Evolutionary conservation across 768 basidiomycete genomes (phyloP).

Genomic region (Thelephora ganbajun): DNA sequence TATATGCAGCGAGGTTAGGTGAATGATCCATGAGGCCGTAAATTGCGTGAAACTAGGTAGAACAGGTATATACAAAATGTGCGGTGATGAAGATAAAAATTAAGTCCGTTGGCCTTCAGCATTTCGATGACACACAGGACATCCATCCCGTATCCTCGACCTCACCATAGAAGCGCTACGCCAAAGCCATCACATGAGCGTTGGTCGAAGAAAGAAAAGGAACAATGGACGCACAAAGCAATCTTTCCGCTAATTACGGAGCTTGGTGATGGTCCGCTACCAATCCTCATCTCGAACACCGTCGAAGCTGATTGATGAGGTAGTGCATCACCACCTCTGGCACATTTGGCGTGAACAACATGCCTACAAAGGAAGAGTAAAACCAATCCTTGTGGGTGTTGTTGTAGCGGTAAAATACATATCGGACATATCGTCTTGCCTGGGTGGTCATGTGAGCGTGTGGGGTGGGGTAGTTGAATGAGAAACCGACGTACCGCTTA

Average conservation of each 20-base stretch:
- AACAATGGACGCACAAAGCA: constrained; percentile 48
- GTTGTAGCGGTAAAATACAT: constrained; percentile 46
- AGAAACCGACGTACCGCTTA: constrained; percentile 32
- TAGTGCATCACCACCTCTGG: constrained; percentile 49
- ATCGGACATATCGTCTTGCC: constrained; percentile 54
- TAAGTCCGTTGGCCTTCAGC: constrained; percentile 31
- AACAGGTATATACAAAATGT: no score
- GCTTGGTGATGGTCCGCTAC: constrained; percentile 17
- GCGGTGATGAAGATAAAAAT: not conserved
- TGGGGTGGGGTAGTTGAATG: not conserved
- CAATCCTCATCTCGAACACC: constrained; percentile 29
- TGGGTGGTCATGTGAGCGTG: constrained; percentile 14
- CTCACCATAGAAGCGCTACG: constrained; percentile 58
- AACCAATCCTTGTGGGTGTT: constrained; percentile 42
- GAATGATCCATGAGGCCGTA: no score
- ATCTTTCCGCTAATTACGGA: constrained; percentile 55
- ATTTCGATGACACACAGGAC: constrained; percentile 62
- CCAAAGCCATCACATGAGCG: constrained; percentile 5
- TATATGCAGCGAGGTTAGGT: no score
- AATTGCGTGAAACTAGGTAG: no score
- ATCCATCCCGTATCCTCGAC: constrained; percentile 48
- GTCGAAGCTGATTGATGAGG: constrained; percentile 46
- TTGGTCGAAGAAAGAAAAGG: not conserved
- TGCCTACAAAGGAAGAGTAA: constrained; percentile 83
- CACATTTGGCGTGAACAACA: constrained; percentile 70